phyloP scores from a whole-genome alignment of 2,329 filamentous ascomycete genomes.

The Scytalidium sp. region DNA sequence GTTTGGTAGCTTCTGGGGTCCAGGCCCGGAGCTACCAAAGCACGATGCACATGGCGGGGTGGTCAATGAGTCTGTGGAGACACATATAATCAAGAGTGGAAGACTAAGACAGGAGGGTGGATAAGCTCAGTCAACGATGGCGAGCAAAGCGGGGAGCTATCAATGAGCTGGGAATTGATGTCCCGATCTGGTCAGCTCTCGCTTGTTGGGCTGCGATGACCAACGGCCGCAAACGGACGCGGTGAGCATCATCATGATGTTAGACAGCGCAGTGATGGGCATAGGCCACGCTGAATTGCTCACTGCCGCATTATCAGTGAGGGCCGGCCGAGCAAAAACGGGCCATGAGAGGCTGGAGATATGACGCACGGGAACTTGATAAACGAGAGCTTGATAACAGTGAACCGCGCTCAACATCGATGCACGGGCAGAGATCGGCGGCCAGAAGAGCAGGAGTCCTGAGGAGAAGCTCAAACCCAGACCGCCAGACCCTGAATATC shows the following conservation, averaged over 20 bases:
- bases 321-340: not conserved
- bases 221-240: not conserved
- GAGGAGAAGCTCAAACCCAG: not conserved
- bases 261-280: not conserved
- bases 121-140: conserved; percentile 18
- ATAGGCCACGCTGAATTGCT: not conserved
- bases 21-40: not conserved
- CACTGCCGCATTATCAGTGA: not conserved
- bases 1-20: not conserved
- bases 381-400: not conserved
- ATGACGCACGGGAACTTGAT: not conserved
- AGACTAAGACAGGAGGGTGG: conserved; percentile 22
- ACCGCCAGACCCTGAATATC: not conserved
- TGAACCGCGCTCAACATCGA: not conserved
- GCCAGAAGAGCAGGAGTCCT: not conserved
- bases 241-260: not conserved
- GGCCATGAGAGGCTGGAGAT: not conserved
- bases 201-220: not conserved
- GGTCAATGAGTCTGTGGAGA: conserved; percentile 19
- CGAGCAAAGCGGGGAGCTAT: conserved; percentile 20
- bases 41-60: not conserved
- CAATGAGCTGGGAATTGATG: conserved; percentile 24
- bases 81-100: conserved; percentile 27
- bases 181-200: conserved; percentile 22
- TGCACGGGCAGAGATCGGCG: not conserved